Percentiles rank a stretch among this genome's conserved stretches.
Conservation (phyloP, 2,329 filamentous ascomycete genomes). For the Chrysosporium keratinophilum region DNA sequence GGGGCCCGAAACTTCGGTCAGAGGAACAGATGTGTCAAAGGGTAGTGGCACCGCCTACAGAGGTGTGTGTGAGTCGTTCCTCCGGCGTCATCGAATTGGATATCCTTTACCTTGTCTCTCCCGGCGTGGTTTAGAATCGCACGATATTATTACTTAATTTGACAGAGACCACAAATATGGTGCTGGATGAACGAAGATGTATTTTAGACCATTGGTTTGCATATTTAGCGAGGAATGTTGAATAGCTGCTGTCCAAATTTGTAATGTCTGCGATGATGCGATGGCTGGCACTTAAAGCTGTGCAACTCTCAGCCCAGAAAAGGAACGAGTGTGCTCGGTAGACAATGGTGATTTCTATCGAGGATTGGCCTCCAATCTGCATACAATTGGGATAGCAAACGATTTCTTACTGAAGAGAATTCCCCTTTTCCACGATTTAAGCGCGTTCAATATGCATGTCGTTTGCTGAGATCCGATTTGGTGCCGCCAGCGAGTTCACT, state of each 20-base stretch:
- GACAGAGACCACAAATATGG: neutral
- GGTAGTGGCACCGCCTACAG: neutral
- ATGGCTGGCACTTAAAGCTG: too few relatives aligned
- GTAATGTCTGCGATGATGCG: too few relatives aligned
- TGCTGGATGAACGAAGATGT: neutral
- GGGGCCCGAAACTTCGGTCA: neutral
- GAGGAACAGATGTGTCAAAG: neutral
- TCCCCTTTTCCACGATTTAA: neutral
- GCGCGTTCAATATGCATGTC: neutral
- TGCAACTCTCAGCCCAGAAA: too few relatives aligned
- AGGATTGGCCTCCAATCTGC: too few relatives aligned
- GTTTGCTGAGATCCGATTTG: neutral
- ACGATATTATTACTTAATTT: slow-evolving; percentile 9
- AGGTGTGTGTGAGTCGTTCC: neutral
- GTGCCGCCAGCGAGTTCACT: neutral
- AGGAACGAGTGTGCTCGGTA: too few relatives aligned
- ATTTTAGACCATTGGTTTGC: neutral
- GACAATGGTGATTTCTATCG: too few relatives aligned
- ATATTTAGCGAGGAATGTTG: neutral
- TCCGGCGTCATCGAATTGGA: slow-evolving; percentile 16
- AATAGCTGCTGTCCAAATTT: too few relatives aligned
- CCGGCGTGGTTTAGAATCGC: slow-evolving; percentile 17
- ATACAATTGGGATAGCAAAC: neutral
- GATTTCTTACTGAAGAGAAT: neutral
- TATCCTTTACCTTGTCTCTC: slow-evolving; percentile 20